A percentile compares a stretch with the other conserved stretches of the same genome.
Conservation (phyloP, 2,329 filamentous ascomycete genomes). For the Tolypocladium nubicola region DNA sequence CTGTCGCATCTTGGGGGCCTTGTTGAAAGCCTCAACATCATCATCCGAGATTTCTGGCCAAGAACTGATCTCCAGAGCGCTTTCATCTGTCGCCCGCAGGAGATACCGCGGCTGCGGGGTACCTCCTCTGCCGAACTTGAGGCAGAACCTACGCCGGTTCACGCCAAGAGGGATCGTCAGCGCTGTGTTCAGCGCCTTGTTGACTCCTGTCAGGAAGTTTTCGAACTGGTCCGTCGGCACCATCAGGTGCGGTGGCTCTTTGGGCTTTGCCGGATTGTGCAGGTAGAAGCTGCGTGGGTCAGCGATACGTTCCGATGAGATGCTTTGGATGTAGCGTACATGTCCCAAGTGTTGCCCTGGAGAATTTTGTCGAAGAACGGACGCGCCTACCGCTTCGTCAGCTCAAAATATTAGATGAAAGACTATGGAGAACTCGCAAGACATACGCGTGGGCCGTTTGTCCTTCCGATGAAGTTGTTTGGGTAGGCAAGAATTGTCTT, state of each 20-base stretch:
- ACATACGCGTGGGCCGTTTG: constrained; percentile 36
- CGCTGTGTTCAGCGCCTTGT: constrained; percentile 39
- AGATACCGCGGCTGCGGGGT: constrained; percentile 59
- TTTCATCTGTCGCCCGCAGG: constrained; percentile 39
- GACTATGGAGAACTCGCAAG: background rate
- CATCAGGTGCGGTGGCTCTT: constrained; percentile 49
- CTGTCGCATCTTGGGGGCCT: constrained; percentile 9
- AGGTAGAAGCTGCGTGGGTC: constrained; percentile 52
- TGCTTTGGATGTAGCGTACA: constrained; percentile 43
- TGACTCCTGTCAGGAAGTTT: constrained; percentile 54
- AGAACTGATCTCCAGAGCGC: constrained; percentile 17
- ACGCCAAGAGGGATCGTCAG: constrained; percentile 47
- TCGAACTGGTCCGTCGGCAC: constrained; percentile 58
- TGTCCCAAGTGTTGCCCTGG: constrained; percentile 56
- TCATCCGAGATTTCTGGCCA: constrained; percentile 24
- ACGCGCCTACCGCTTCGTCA: constrained; percentile 18
- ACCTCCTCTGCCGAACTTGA: constrained; percentile 49
- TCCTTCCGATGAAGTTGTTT: constrained; percentile 44
- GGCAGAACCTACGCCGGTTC: constrained; percentile 43
- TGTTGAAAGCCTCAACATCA: constrained; percentile 20
- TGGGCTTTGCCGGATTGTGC: constrained; percentile 35
- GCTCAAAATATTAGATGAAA: background rate
- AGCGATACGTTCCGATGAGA: background rate
- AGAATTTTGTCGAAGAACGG: constrained; percentile 50
- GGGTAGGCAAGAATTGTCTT: constrained; percentile 47